A percentile compares a stretch with the other conserved stretches of the same genome.
phyloP scores from a whole-genome alignment of 192 early-diverging fungal species.

The Phycomyces nitens region DNA sequence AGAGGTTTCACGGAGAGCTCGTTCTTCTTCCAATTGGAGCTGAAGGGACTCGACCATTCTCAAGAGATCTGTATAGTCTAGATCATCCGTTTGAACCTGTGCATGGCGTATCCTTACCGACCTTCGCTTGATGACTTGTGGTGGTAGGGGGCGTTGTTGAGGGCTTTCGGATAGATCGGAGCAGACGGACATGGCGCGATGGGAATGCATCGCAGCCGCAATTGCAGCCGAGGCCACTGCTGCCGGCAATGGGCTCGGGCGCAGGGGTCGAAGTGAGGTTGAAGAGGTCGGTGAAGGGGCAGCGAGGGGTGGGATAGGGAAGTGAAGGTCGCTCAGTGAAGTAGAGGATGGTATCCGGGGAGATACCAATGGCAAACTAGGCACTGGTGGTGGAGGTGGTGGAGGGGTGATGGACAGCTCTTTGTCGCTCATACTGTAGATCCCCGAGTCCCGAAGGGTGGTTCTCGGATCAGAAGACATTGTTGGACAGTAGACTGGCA shows the following conservation, averaged over 20 bases:
- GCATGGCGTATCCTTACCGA: not conserved
- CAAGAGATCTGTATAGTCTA: not conserved
- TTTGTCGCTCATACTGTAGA: conserved; percentile 13
- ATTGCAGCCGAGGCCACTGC: not conserved
- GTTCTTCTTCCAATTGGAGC: not conserved
- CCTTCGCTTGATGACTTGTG: not conserved
- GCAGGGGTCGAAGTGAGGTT: not conserved
- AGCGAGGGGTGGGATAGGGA: not conserved
- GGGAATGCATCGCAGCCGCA: not conserved
- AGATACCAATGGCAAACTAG: not conserved
- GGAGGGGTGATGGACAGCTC: not conserved
- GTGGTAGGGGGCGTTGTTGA: not conserved
- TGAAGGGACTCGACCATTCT: not conserved
- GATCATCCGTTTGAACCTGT: not conserved
- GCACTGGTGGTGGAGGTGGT: not conserved
- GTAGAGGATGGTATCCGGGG: not conserved
- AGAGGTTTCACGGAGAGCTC: not conserved
- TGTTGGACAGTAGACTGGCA: conserved; percentile 18
- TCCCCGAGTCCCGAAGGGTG: conserved; percentile 19
- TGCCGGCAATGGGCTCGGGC: not conserved
- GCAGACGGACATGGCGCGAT: not conserved
- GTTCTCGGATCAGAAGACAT: conserved; percentile 4
- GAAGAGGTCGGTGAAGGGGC: not conserved
- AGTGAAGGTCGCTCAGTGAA: not conserved
- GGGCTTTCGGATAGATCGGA: not conserved